Conservation (phyloP, 139 green algal species). For the Coelastrella sp. region DNA sequence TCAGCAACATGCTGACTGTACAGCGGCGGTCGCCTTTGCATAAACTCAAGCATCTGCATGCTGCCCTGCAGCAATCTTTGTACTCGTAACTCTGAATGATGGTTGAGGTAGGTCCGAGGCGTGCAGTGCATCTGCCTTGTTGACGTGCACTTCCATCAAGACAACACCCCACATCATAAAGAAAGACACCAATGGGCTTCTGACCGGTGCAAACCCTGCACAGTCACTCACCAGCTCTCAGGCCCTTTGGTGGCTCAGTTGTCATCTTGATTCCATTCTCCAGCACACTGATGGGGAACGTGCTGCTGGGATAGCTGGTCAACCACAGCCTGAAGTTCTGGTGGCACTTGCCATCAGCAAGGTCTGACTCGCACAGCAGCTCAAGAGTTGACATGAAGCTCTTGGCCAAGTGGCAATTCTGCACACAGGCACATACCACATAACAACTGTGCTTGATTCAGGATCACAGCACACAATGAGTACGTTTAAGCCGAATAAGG, state of each 20-base stretch:
- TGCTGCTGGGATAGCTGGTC: slow-evolving; percentile 75
- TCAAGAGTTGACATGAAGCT: slow-evolving; percentile 81
- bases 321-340: slow-evolving; percentile 79
- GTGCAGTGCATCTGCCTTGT: too few relatives aligned
- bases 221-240: slow-evolving; percentile 51
- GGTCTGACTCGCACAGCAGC: slow-evolving; percentile 78
- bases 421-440: too few relatives aligned
- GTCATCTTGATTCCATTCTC: slow-evolving; percentile 86
- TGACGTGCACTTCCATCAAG: too few relatives aligned
- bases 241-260: slow-evolving; percentile 75
- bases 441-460: too few relatives aligned
- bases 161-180: too few relatives aligned
- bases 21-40: background rate
- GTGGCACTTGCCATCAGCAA: slow-evolving; percentile 72
- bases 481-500: too few relatives aligned
- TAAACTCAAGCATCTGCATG: background rate
- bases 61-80: background rate
- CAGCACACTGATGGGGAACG: slow-evolving; percentile 82
- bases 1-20: background rate
- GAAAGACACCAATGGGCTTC: too few relatives aligned
- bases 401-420: slow-evolving; percentile 89
- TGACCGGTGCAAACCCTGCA: background rate
- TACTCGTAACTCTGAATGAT: too few relatives aligned
- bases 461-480: too few relatives aligned
- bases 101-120: too few relatives aligned